Conservation (phyloP, 257 asterid species). For the Oldenlandia corymbosa region DNA sequence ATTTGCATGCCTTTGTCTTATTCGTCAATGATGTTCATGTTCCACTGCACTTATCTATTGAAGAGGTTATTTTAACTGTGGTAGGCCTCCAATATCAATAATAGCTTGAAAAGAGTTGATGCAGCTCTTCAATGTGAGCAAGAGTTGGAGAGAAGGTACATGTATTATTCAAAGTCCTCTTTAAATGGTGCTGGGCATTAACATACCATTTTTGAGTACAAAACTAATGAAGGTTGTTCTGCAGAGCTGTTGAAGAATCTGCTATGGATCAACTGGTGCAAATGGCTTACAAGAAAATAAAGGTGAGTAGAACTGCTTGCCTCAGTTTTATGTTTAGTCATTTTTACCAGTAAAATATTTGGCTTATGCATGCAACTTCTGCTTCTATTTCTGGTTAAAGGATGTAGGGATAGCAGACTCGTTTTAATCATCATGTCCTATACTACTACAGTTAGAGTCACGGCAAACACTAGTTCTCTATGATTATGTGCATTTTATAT, state of each 20-base stretch:
- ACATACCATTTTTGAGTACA: slow-evolving; percentile 1
- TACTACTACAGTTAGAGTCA: neutral
- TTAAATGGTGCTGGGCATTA: neutral
- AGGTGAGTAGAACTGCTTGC: slow-evolving; percentile 1
- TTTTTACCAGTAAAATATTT: neutral
- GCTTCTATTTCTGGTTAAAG: neutral
- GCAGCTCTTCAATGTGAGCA: slow-evolving; percentile 15
- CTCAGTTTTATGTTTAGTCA: neutral
- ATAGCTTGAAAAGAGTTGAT: slow-evolving; percentile 8
- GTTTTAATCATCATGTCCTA: neutral
- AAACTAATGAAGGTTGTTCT: slow-evolving; percentile 3
- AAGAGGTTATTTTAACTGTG: neutral
- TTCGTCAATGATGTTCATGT: neutral
- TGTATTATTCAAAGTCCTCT: too few relatives aligned
- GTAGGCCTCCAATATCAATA: slow-evolving; percentile 4
- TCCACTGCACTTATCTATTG: neutral
- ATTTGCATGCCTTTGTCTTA: neutral
- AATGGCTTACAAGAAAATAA: slow-evolving; percentile 8
- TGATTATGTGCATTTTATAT: neutral
- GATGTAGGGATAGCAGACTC: neutral
- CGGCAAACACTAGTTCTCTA: neutral
- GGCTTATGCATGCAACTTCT: neutral
- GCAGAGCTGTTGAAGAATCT: slow-evolving; percentile 18
- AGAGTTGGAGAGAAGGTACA: slow-evolving; percentile 19
- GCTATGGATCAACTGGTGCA: slow-evolving; percentile 15